phyloP scores from a whole-genome alignment of 1,284 basidiomycete genomes.

The Athelia psychrophila region DNA sequence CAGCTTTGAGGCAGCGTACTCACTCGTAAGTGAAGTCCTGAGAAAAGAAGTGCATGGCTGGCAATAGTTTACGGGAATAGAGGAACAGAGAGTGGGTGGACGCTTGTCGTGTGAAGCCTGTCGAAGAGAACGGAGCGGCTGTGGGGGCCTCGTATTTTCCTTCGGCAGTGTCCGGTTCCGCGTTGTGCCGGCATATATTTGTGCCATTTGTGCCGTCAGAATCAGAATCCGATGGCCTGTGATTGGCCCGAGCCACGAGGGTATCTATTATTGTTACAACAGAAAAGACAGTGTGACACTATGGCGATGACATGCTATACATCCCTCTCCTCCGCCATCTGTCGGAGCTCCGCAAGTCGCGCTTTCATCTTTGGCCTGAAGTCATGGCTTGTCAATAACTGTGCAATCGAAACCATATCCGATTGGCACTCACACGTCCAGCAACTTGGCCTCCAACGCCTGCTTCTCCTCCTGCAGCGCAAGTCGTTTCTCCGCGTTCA shows the following conservation, averaged over 20 bases:
- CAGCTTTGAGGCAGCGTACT: conserved; percentile 22
- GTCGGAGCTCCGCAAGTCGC: conserved; percentile 65
- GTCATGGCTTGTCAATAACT: too few species aligned
- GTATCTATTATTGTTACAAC: background rate
- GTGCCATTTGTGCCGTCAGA: too few species aligned
- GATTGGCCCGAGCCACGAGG: background rate
- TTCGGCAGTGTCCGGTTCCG: background rate
- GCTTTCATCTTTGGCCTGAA: conserved; percentile 78
- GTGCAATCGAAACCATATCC: too few species aligned
- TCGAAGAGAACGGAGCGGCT: background rate
- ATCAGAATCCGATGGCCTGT: too few species aligned
- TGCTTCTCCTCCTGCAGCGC: conserved; percentile 95
- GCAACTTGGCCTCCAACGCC: conserved; percentile 71
- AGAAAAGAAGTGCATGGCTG: conserved; percentile 71
- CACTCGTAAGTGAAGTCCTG: conserved; percentile 74
- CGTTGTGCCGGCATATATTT: background rate
- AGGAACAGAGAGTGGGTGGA: conserved; percentile 3
- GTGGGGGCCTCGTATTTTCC: background rate
- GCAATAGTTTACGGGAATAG: background rate
- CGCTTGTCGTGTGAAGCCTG: conserved; percentile 21
- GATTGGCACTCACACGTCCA: conserved; percentile 73
- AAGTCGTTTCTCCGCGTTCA: conserved; percentile 90
- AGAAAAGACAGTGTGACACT: background rate
- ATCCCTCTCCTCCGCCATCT: background rate
- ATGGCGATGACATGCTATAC: background rate